These are phyloP conservation scores for Scutellaria minor DNA, from an alignment of 257 asterid species.

Conservation along the genomic window DNA sequence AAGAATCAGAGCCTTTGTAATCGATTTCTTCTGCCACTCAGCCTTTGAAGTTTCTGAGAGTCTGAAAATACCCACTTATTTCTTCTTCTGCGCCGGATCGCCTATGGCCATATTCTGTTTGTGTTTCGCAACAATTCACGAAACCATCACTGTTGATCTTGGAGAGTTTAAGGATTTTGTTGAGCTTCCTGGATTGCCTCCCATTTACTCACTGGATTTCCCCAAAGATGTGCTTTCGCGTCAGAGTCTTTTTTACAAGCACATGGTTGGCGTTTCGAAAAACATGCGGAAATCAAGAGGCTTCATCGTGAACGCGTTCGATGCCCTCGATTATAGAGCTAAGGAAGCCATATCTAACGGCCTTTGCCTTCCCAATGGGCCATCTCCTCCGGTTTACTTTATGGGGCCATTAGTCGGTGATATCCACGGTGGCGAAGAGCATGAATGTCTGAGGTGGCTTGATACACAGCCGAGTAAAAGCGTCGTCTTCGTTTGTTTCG, in stretches of 20 bases:
- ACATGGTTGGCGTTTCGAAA: background rate
- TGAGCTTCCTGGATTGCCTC: background rate
- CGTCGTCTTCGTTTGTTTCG: slow-evolving; percentile 21
- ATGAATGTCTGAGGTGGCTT: slow-evolving; percentile 20
- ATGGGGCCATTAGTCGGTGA: background rate
- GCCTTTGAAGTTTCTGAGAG: background rate
- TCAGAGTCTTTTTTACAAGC: background rate
- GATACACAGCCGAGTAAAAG: slow-evolving; percentile 10
- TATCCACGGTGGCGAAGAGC: background rate
- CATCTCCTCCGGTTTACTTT: background rate
- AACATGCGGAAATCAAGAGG: background rate
- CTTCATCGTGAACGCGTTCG: background rate
- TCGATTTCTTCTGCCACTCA: too few relatives aligned
- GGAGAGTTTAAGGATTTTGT: background rate
- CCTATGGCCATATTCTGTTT: background rate
- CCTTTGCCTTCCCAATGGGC: background rate
- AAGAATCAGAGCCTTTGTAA: too few relatives aligned
- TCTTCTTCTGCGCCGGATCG: background rate
- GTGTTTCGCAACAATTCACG: background rate
- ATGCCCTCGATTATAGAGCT: background rate
- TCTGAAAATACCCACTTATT: background rate
- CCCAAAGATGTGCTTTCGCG: background rate
- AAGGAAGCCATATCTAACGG: background rate
- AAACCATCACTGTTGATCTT: background rate
- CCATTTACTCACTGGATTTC: background rate